A percentile compares a stretch with the other conserved stretches of the same genome.
Conservation (phyloP, 768 basidiomycete species). For the Mycena latifolia region DNA sequence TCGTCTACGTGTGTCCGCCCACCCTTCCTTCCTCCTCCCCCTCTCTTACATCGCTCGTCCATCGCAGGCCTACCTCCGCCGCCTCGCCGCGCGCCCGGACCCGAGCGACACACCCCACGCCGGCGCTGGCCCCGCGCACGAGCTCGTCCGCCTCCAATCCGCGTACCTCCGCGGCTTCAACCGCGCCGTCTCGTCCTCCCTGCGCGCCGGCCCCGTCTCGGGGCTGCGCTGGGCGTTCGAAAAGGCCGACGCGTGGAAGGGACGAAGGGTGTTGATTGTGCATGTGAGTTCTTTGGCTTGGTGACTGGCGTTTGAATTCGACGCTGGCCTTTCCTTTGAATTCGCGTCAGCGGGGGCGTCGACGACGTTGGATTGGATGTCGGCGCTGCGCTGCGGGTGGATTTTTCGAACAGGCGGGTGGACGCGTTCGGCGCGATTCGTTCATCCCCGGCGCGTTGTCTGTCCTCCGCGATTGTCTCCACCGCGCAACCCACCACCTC, state of each 20-base stretch:
- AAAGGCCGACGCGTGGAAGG: slow-evolving; percentile 56
- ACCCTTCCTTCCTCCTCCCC: background rate
- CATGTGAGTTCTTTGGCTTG: slow-evolving; percentile 55
- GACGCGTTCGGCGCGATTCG: too few species aligned
- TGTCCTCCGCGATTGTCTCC: too few species aligned
- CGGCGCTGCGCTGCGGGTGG: too few species aligned
- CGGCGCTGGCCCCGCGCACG: slow-evolving; percentile 1
- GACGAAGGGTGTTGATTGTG: slow-evolving; percentile 69
- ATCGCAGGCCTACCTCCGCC: slow-evolving; percentile 31
- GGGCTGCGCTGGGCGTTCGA: slow-evolving; percentile 69
- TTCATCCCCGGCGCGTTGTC: too few species aligned
- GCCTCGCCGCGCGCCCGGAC: slow-evolving; percentile 12
- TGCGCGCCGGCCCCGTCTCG: slow-evolving; percentile 79
- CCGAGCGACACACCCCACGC: too few species aligned
- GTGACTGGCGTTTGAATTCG: too few species aligned
- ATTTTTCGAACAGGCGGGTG: too few species aligned
- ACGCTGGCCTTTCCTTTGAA: too few species aligned
- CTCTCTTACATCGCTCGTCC: slow-evolving; percentile 10
- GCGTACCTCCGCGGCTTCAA: slow-evolving; percentile 83
- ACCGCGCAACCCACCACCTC: too few species aligned
- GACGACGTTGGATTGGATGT: too few species aligned
- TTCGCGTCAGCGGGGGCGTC: too few species aligned
- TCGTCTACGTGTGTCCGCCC: slow-evolving; percentile 64
- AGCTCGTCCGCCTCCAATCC: slow-evolving; percentile 84
- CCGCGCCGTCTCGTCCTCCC: slow-evolving; percentile 79